Evolutionary conservation across 306 rosid species (phyloP).

Genomic region (Chamaecrista fasciculata): DNA sequence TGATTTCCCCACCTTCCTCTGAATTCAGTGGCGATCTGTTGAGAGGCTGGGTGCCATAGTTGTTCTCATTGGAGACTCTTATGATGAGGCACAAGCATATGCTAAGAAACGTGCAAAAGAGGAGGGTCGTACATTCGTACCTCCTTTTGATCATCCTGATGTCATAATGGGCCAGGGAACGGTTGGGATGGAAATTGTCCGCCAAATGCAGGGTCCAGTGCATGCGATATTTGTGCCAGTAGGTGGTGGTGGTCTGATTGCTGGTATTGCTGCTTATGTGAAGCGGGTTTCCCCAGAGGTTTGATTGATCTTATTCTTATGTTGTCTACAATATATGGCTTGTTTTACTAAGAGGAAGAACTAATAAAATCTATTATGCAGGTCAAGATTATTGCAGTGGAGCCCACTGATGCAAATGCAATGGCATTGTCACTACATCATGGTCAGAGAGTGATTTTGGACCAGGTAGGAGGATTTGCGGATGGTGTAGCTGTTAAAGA

Average conservation of each 20-base stretch:
- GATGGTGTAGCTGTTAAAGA: conserved; percentile 99
- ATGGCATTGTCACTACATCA: conserved; percentile 89
- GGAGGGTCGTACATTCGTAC: conserved; percentile 72
- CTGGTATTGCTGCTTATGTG: conserved; percentile 96
- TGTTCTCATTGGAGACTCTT: conserved; percentile 84
- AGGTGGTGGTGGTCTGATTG: conserved; percentile 96
- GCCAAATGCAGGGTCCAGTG: conserved; percentile 62
- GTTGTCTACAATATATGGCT: background rate
- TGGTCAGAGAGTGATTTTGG: conserved; percentile 77
- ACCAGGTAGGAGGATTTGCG: conserved; percentile 89
- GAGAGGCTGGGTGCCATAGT: conserved; percentile 82
- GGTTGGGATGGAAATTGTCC: conserved; percentile 87
- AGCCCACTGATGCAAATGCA: conserved; percentile 92
- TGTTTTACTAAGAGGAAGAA: background rate
- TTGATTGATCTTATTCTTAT: conserved; percentile 20
- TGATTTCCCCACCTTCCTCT: background rate
- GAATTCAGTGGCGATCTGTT: conserved; percentile 78
- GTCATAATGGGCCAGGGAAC: conserved; percentile 95
- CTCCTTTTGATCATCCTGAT: conserved; percentile 97
- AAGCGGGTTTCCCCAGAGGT: conserved; percentile 95
- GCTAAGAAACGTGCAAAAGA: conserved; percentile 73
- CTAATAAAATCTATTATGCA: conserved; percentile 32
- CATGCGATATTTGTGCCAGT: conserved; percentile 95
- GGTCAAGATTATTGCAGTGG: conserved; percentile 96
- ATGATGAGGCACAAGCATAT: conserved; percentile 90